Evolutionary conservation across 768 basidiomycete genomes (phyloP), one percentile per base, ranked within the genome.

Genomic region (Daedalea quercina): DNA sequence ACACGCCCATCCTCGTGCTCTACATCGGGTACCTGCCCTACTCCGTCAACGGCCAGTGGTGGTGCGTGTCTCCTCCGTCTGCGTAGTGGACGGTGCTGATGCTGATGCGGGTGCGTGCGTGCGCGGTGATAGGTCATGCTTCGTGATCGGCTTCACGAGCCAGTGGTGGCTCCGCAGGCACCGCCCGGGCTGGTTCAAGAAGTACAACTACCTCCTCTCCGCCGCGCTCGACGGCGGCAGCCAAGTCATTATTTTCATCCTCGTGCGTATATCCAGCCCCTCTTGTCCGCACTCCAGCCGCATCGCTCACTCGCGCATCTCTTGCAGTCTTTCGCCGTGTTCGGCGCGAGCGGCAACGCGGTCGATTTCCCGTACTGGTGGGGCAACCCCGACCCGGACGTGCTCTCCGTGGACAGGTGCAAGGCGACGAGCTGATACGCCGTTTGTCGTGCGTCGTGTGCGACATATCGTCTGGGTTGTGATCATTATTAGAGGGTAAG

Each of bases 31-130:
- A 61, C 61, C 65, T 79, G 31, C 76, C 77, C 6, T 79, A 76
- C 64, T 76, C 75, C 1, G 76, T 79, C 44, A 78, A 80, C 57
- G 76, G 77, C 12, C 73, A 76, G 67, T 79, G 77, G 75, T 77
- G 75, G 70, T 58, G 41, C 17, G 56, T 34, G 6, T 28, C n/a
- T n/a, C n/a, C n/a, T n/a, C n/a, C n/a, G n/a, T n/a, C n/a, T n/a
- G n/a, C n/a, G n/a, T n/a, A n/a, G n/a, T n/a, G n/a, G n/a, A n/a
- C n/a, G n/a, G n/a, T n/a, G n/a, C n/a, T n/a, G n/a, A n/a, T n/a
- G n/a, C n/a, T n/a, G 22, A 11, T 15, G 31, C 46, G 15, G 24
- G 22, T 24, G 22, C 26, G 19, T 20, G 51, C 49, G 50, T 47
- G 44, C 43, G 50, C 40, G 54, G 25, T n/a, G 17, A 26, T 35